These are phyloP conservation scores for Nannochloropsis salina DNA, from an alignment of 108 stramenopile species.

Conservation along the genomic window DNA sequence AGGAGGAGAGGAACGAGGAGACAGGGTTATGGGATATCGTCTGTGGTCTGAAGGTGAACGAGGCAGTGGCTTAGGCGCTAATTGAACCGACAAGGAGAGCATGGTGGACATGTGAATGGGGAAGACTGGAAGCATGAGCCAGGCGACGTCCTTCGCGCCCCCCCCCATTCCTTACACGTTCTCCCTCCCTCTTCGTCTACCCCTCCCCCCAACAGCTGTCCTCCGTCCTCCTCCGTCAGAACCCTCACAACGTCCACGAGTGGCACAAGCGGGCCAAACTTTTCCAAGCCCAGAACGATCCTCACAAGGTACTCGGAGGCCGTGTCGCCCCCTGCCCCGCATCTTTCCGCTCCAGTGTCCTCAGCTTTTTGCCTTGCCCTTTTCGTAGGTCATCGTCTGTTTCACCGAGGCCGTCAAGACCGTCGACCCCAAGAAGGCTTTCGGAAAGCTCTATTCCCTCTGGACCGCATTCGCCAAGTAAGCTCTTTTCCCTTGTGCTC, in stretches of 20 bases:
- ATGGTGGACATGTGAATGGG: no score
- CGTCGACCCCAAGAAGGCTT: slow-evolving; percentile 59
- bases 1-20: no score
- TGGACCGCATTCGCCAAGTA: slow-evolving; percentile 65
- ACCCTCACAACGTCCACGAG: slow-evolving; percentile 90
- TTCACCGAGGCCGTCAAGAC: slow-evolving; percentile 55
- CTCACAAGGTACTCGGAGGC: slow-evolving; percentile 33
- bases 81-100: no score
- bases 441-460: slow-evolving; percentile 65
- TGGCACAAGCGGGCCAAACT: slow-evolving; percentile 87
- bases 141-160: background rate
- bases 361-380: background rate
- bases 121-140: no score
- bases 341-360: background rate
- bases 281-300: slow-evolving; percentile 48
- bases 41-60: no score
- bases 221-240: slow-evolving; percentile 86
- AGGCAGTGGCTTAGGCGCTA: no score
- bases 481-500: background rate
- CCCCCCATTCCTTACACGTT: background rate
- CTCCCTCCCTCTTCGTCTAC: background rate
- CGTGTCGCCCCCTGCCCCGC: slow-evolving; percentile 21
- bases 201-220: slow-evolving; percentile 54
- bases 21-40: no score
- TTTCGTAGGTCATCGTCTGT: slow-evolving; percentile 35